Base-by-base conservation (phyloP, 345 rosid species). In the Populus pruinosa region DNA sequence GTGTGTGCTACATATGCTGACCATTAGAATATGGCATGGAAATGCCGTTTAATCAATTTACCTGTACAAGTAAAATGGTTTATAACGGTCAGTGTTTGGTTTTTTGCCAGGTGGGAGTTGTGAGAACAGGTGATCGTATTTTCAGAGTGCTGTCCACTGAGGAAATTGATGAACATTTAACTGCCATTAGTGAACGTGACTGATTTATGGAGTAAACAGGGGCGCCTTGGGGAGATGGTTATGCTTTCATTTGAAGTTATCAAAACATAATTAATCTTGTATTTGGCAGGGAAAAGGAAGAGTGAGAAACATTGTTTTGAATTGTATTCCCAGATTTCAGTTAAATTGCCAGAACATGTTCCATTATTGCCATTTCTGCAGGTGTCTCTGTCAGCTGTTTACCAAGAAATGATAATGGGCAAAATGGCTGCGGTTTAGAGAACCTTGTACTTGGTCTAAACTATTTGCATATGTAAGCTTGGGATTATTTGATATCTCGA, bases 101-200 rank as follows among this genome's bases (percentile, higher is more conserved):
- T 43, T 16, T 38, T 59, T 27, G 12, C 38, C 82, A 92, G 97
- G 97, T 92, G 50, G 95, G 96, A 83, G 95, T 92, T 73, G 95
- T 92, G 84, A 85, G 90, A 81, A 79, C 88, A 16, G 91, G 87
- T 67, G 82, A 86, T 73, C 90, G 77, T 17, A 78, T 86, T 79
- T 92, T 92, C 84, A 89, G 84, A 50, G 86, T 77, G 29, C 72
- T 92, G 86, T 84, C 87, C 70, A 88, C 91, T 0, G 97, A 87
- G 74, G 97, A 92, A 80, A 90, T 92, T 0, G 95, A 92, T 31
- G 97, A 91, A 71, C 95, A 92, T 79, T 82, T 91, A 83, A 92
- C 95, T 18, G 95, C 93, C 75, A 92, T 92, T 39, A 89, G 90
- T 76, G 95, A 92, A 84, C 95, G 95, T 5, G 97, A 91, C 85